A percentile compares a stretch with the other conserved stretches of the same genome.
Evolutionary conservation across 2,329 filamentous ascomycete species (phyloP).

Genomic region (Neopestalotiopsis rosae): DNA sequence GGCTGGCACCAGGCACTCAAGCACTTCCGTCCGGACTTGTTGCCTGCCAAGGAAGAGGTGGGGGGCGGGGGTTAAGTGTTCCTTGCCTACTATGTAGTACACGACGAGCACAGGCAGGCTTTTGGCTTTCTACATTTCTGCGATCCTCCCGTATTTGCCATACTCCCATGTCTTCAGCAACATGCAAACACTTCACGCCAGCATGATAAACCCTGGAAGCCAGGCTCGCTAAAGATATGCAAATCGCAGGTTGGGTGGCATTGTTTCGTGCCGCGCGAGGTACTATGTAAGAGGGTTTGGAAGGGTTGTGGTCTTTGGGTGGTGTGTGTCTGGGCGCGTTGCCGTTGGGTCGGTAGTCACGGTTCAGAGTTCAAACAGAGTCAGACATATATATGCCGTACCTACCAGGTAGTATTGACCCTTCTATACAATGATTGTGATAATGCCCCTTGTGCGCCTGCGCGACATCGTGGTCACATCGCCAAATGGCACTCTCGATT

Average conservation of each 20-base stretch:
- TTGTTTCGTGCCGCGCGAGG: background rate
- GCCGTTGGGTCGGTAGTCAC: too few species aligned
- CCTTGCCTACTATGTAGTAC: background rate
- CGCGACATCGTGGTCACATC: too few species aligned
- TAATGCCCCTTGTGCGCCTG: too few species aligned
- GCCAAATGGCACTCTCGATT: too few species aligned
- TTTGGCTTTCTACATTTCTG: background rate
- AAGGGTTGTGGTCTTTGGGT: too few species aligned
- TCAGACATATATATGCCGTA: too few species aligned
- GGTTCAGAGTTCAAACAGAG: too few species aligned
- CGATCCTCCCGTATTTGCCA: background rate
- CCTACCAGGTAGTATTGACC: too few species aligned
- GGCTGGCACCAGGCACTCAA: background rate
- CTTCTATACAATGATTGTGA: too few species aligned
- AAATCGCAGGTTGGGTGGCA: background rate
- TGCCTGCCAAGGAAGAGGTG: background rate
- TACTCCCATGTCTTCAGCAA: background rate
- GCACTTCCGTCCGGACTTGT: background rate
- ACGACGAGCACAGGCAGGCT: background rate
- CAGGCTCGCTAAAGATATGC: constrained; percentile 3
- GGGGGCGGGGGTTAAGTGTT: background rate
- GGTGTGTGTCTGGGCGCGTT: too few species aligned
- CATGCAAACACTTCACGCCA: constrained; percentile 11
- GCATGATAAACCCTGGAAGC: background rate
- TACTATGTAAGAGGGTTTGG: too few species aligned